Base-by-base conservation (phyloP, 345 rosid genomes). In the sweet orange (Citrus sinensis) region DNA sequence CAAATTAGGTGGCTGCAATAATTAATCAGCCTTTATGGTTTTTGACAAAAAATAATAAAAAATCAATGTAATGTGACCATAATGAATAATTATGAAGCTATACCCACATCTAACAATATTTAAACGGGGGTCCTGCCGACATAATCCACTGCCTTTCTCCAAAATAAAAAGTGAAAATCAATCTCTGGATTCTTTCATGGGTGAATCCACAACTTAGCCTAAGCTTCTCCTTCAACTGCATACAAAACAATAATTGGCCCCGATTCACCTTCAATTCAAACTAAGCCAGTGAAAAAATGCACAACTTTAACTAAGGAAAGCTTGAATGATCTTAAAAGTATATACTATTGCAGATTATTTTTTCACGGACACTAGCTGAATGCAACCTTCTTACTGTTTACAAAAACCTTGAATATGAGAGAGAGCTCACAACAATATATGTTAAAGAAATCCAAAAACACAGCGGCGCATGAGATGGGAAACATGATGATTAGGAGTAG, bases 81-180 rank as follows among this genome's bases (percentile, higher is more conserved):
- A 13, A 46, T 71, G 71, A 78, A 27, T 34, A 68, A 78, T 62
- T 35, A 71, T 37, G 5, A 32, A 71, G 67, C 54, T 61, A 56
- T 10, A 6, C 5, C 46, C 46, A 42, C 49, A 64, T 65, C 65
- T 35, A 61, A 46, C 20, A 32, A 35, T 64, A 7, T 61, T 25
- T 34, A 61, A 70, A 54, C 35, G 24, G 35, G n/a, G 13, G 25
- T 16, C 27, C 40, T 19, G 34, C 67, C 2, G 34, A 30, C 70
- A 71, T 32, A 13, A 27, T 16, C 14, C 35, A 34, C 70, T 29
- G 34, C 51, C 14, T 9, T 66, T 46, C 16, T 46, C 17, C 16
- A 46, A 13, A 46, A 46, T 11, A 11, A 3, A 46, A 46, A 46
- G 17, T 46, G 17, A 46, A 46, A 46, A 11, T 46, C 51, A 46